These are phyloP conservation scores for Grosmannia serpens DNA, from an alignment of 2,329 filamentous ascomycete genomes.

Conservation along the genomic window DNA sequence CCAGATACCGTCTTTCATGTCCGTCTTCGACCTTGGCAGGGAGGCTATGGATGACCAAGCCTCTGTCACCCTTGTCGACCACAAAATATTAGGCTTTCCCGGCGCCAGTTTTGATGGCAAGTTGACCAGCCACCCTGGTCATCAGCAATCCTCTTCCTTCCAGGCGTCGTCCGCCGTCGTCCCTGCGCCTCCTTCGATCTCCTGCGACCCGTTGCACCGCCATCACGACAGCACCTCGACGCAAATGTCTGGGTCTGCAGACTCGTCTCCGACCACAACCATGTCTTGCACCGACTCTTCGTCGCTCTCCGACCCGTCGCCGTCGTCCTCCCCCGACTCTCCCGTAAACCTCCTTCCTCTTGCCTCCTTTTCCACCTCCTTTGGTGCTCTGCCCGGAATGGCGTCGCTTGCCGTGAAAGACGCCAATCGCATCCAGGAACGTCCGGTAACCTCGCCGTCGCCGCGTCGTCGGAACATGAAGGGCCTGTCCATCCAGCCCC, in stretches of 20 bases:
- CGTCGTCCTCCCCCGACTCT: constrained; percentile 86
- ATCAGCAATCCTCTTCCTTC: constrained; percentile 15
- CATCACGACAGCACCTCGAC: constrained; percentile 71
- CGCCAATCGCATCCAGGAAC: constrained; percentile 21
- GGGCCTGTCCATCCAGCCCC: constrained; percentile 67
- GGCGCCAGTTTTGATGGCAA: constrained; percentile 26
- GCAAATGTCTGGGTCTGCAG: constrained; percentile 69
- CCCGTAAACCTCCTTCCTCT: constrained; percentile 63
- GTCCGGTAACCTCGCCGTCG: constrained; percentile 57
- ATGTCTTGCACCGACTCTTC: constrained; percentile 88
- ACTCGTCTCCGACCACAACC: constrained; percentile 91
- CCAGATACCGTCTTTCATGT: constrained; percentile 66
- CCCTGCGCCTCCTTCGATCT: constrained; percentile 18
- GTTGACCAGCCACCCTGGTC: constrained; percentile 13
- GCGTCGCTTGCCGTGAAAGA: constrained; percentile 27
- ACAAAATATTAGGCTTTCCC: constrained; percentile 36
- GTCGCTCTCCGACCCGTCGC: constrained; percentile 78
- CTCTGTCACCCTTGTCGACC: constrained; percentile 41
- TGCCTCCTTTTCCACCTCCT: constrained; percentile 53
- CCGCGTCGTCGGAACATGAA: constrained; percentile 75
- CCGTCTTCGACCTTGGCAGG: constrained; percentile 56
- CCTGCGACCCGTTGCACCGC: constrained; percentile 46
- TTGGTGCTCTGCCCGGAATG: constrained; percentile 28
- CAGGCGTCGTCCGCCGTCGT: constrained; percentile 22
- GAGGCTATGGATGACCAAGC: constrained; percentile 42